Percentiles rank a stretch among this genome's conserved stretches.
These are phyloP conservation scores for Malus fusca DNA, from an alignment of 306 rosid species.

Conservation along the genomic window DNA sequence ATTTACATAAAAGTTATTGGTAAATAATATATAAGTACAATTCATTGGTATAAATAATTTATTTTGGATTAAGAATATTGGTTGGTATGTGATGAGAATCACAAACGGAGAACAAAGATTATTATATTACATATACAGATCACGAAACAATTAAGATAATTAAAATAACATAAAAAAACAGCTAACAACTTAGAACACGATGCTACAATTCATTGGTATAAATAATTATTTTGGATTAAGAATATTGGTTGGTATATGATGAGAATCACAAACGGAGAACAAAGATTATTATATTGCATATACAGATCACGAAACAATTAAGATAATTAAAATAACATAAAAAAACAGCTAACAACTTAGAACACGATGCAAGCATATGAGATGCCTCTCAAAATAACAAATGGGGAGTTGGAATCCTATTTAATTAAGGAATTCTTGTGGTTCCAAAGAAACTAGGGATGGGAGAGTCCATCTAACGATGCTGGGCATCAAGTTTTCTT, in stretches of 20 bases:
- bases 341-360: not conserved
- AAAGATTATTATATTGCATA: not conserved
- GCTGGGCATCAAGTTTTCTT: too few relatives aligned
- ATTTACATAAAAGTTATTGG: not conserved
- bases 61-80: not conserved
- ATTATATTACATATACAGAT: not conserved
- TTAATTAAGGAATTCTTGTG: too few relatives aligned
- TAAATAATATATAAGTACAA: not conserved
- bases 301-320: not conserved
- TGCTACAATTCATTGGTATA: too few relatives aligned
- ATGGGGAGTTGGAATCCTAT: too few relatives aligned
- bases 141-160: not conserved
- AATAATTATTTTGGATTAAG: not conserved
- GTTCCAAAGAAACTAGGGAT: too few relatives aligned
- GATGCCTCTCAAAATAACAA: too few relatives aligned
- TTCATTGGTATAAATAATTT: not conserved
- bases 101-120: not conserved
- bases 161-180: not conserved
- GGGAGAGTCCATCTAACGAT: too few relatives aligned
- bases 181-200: not conserved
- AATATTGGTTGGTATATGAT: not conserved
- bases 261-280: not conserved
- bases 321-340: not conserved
- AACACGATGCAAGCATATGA: too few relatives aligned
- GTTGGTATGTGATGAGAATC: not conserved